phyloP scores from a whole-genome alignment of 2,329 filamentous ascomycete genomes.

The Alternaria conjuncta region DNA sequence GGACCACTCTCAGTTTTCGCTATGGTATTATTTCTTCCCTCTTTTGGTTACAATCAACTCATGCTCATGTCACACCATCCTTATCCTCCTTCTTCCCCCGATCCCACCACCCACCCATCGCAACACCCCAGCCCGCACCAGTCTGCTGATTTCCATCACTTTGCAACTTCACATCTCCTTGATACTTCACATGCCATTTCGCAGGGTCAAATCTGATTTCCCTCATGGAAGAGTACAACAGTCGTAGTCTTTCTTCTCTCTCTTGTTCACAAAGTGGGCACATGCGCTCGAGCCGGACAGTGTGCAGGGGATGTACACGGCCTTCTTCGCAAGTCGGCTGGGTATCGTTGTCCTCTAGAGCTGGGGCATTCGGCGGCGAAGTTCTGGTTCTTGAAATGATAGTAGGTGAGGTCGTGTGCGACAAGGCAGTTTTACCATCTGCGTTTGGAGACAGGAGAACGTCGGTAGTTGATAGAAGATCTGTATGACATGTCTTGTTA shows the following conservation, averaged over 20 bases:
- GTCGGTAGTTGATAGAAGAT: neutral
- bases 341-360: neutral
- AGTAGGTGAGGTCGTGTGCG: neutral
- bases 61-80: neutral
- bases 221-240: neutral
- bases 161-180: neutral
- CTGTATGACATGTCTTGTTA: neutral
- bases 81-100: constrained; percentile 4
- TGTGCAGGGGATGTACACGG: constrained; percentile 5
- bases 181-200: constrained; percentile 16
- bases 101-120: constrained; percentile 9
- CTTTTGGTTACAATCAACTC: neutral
- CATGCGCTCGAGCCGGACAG: neutral
- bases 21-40: too few species aligned
- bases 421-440: neutral
- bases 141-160: neutral
- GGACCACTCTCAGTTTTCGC: neutral
- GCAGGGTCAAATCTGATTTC: neutral
- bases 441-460: neutral
- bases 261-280: constrained; percentile 8
- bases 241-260: constrained; percentile 8
- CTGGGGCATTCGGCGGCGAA: neutral
- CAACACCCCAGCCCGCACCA: neutral
- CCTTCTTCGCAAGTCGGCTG: neutral
- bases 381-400: neutral